phyloP scores from a whole-genome alignment of 345 rosid genomes.

The Anacardium occidentale region DNA sequence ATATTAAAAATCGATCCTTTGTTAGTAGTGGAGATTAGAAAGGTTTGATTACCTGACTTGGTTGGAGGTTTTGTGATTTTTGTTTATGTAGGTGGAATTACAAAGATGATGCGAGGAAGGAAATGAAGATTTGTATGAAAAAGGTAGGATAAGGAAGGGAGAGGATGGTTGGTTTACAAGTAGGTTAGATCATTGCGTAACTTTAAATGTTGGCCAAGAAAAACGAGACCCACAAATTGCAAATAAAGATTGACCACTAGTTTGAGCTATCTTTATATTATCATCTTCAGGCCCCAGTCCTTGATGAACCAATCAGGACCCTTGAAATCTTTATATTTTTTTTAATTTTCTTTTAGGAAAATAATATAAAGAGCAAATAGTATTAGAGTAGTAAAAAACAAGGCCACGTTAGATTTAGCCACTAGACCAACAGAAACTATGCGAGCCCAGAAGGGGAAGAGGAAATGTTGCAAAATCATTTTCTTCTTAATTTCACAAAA shows the following conservation, averaged over 20 bases:
- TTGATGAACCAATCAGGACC: background rate
- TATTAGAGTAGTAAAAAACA: no score
- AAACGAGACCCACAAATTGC: background rate
- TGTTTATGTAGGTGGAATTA: background rate
- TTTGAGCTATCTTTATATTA: background rate
- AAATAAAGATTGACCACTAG: conserved; percentile 7
- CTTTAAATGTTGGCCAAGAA: conserved; percentile 1
- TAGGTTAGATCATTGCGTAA: conserved; percentile 11
- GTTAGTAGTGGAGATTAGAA: background rate
- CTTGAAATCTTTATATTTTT: background rate
- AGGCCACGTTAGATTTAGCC: no score
- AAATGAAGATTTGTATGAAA: conserved; percentile 20
- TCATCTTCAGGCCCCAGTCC: background rate
- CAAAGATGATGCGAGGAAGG: background rate
- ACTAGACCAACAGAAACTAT: background rate
- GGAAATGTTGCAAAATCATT: no score
- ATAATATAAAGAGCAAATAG: no score
- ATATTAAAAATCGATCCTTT: background rate
- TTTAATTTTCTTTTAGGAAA: background rate
- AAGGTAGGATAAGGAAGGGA: conserved; percentile 23
- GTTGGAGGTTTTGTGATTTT: background rate
- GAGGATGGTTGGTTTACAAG: conserved; percentile 24
- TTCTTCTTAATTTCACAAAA: no score
- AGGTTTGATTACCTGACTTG: background rate
- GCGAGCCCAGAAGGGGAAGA: no score